Evolutionary conservation across 495 filamentous ascomycete species (phyloP).

Genomic region (Saxispiralis lemnorum): DNA sequence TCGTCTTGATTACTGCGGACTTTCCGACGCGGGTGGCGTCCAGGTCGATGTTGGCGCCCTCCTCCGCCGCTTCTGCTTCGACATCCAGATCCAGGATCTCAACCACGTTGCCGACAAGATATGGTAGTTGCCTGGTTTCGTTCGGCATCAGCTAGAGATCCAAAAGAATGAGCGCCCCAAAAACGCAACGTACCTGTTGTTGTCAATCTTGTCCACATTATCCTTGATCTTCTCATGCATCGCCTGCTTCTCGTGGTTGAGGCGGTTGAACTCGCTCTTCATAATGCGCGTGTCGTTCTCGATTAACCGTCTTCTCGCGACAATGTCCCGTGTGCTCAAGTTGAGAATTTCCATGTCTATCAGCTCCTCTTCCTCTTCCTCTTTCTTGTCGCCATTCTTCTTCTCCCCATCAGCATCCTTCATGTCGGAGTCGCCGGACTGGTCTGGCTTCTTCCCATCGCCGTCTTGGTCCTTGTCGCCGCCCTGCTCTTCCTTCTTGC

Average conservation of each 20-base stretch:
- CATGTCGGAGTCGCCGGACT: conserved; percentile 74
- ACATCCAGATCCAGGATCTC: conserved; percentile 93
- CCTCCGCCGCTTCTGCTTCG: conserved; percentile 85
- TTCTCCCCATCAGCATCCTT: conserved; percentile 54
- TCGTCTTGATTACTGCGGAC: conserved; percentile 99
- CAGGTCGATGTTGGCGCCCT: conserved; percentile 95
- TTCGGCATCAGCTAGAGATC: not conserved
- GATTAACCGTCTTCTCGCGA: conserved; percentile 66
- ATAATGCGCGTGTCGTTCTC: conserved; percentile 97
- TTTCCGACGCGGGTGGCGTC: conserved; percentile 94
- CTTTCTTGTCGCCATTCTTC: conserved; percentile 37
- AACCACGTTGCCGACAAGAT: conserved; percentile 95
- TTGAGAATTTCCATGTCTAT: conserved; percentile 81
- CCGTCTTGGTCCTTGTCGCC: conserved; percentile 12
- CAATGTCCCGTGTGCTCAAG: conserved; percentile 82
- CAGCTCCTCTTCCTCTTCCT: conserved; percentile 46
- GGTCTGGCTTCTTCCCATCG: conserved; percentile 27
- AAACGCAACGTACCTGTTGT: conserved; percentile 86
- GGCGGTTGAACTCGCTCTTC: conserved; percentile 88
- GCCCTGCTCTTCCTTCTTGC: conserved; percentile 38
- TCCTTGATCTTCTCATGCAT: conserved; percentile 99
- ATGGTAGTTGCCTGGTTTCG: conserved; percentile 67
- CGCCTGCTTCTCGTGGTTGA: conserved; percentile 81
- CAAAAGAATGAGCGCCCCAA: not conserved
- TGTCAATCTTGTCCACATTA: conserved; percentile 95